Evolutionary conservation across 2,329 filamentous ascomycete genomes (phyloP), one percentile per base, ranked within the genome.

Genomic region (Meredithiella fracta): DNA sequence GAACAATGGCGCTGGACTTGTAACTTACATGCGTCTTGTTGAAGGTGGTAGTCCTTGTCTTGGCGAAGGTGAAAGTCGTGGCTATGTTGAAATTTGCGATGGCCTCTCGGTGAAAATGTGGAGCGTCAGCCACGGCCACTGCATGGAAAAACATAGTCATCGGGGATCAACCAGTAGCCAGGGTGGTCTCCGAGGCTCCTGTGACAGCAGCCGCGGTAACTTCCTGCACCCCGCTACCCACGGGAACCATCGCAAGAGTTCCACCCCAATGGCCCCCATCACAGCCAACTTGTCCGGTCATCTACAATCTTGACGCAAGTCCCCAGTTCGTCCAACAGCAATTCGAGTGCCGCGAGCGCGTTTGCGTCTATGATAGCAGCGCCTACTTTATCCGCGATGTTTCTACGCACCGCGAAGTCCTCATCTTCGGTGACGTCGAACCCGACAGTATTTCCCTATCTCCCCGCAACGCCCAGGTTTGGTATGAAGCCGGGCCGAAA

Each of bases 341-440:
- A 34, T 54, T 53, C 44, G 63, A 64, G 38, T 65, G 67, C n/a
- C 67, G 66, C 53, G 76, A 80, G 56, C 71, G 69, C 17, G 64
- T 76, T 34, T 89, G 83, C 62, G 85, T 89, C 1, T 84, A 87
- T 59, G 88, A 96, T 66, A 94, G 87, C 60, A 92, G 89, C 17
- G 91, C 88, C 0, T 97, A 90, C 68, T 97, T 98, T 67, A 85
- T 98, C 61, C 85, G 87, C 38, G 85, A 92, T 59, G 73, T 83
- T 34, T 66, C 70, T 0, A 85, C 80, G 0, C 77, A 79, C 1
- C 77, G 77, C 31, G 91, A 98, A 68, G 79, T 97, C 2, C 78
- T 98, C 59, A 86, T 98, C 51, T 97, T 96, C 65, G 92, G 92
- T 17, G 92, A 98, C 62, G 86, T 97, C 38, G 92, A 98, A 65